phyloP scores from a whole-genome alignment of 805 yeast species.

The Sugiyamaella americana region DNA sequence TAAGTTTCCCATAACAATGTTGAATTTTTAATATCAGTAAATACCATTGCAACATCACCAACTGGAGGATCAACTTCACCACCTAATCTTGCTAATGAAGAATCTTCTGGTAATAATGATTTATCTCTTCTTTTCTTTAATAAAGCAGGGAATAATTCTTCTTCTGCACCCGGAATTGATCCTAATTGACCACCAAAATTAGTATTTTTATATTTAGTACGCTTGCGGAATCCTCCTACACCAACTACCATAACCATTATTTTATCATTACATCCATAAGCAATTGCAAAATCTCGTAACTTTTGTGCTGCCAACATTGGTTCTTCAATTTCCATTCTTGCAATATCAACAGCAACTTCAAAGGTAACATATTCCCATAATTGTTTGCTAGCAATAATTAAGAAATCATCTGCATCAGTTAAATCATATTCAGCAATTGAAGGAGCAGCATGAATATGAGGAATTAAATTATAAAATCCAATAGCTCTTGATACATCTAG shows the following conservation, averaged over 20 bases:
- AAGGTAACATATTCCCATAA: slow-evolving; percentile 80
- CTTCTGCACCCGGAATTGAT: slow-evolving; percentile 22
- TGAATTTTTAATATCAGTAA: slow-evolving; percentile 94
- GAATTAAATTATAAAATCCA: slow-evolving; percentile 79
- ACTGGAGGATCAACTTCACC: slow-evolving; percentile 87
- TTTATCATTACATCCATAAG: slow-evolving; percentile 81
- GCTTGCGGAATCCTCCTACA: slow-evolving; percentile 27
- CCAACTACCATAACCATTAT: slow-evolving; percentile 76
- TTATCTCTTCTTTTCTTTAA: slow-evolving; percentile 43
- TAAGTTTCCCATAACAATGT: slow-evolving; percentile 89
- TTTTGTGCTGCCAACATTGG: slow-evolving; percentile 92
- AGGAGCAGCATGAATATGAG: slow-evolving; percentile 87
- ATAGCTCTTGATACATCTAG: slow-evolving; percentile 83
- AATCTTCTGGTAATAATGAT: slow-evolving; percentile 57
- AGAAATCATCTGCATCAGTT: slow-evolving; percentile 69
- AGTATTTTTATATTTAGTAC: slow-evolving; percentile 8
- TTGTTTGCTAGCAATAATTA: slow-evolving; percentile 76
- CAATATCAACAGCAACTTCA: slow-evolving; percentile 85
- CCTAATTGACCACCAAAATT: slow-evolving; percentile 10
- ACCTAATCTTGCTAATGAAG: slow-evolving; percentile 73
- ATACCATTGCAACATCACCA: slow-evolving; percentile 91
- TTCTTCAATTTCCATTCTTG: slow-evolving; percentile 65
- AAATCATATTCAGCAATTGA: slow-evolving; percentile 57
- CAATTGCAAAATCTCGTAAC: slow-evolving; percentile 86
- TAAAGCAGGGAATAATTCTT: slow-evolving; percentile 28